phyloP scores from a whole-genome alignment of 2,329 filamentous ascomycete species.

The Cladosporium oxysporum region DNA sequence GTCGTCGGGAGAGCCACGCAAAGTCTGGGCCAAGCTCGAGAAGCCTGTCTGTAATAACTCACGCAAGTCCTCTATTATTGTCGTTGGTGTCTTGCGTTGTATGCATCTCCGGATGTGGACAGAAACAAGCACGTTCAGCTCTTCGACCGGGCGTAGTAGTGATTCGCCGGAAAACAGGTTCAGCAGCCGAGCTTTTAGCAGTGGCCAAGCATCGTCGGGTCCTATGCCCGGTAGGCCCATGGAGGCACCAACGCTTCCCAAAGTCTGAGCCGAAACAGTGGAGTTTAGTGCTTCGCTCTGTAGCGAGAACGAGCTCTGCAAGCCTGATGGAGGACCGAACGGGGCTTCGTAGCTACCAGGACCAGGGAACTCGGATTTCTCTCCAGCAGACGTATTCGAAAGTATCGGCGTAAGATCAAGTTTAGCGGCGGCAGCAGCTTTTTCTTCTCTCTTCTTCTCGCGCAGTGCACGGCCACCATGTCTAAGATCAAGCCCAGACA shows the following conservation, averaged over 20 bases:
- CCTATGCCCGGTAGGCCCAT: constrained; percentile 53
- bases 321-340: constrained; percentile 32
- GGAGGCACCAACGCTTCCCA: constrained; percentile 47
- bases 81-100: constrained; percentile 68
- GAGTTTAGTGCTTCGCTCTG: constrained; percentile 27
- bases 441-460: constrained; percentile 67
- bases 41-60: constrained; percentile 82
- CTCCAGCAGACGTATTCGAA: constrained; percentile 33
- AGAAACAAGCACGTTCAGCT: constrained; percentile 77
- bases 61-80: constrained; percentile 73
- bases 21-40: constrained; percentile 77
- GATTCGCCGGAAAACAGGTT: constrained; percentile 82
- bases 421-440: constrained; percentile 44
- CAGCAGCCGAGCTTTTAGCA: constrained; percentile 72
- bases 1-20: constrained; percentile 78
- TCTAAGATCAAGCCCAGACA: constrained; percentile 76
- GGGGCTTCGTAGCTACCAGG: constrained; percentile 25
- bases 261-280: constrained; percentile 39
- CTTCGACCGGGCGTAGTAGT: constrained; percentile 75
- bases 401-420: constrained; percentile 34
- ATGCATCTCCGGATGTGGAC: constrained; percentile 78
- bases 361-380: constrained; percentile 27
- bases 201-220: constrained; percentile 78
- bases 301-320: constrained; percentile 34
- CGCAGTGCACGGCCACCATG: constrained; percentile 74